Conservation (phyloP, 2,329 filamentous ascomycete genomes). For the Trichoderma koningii region DNA sequence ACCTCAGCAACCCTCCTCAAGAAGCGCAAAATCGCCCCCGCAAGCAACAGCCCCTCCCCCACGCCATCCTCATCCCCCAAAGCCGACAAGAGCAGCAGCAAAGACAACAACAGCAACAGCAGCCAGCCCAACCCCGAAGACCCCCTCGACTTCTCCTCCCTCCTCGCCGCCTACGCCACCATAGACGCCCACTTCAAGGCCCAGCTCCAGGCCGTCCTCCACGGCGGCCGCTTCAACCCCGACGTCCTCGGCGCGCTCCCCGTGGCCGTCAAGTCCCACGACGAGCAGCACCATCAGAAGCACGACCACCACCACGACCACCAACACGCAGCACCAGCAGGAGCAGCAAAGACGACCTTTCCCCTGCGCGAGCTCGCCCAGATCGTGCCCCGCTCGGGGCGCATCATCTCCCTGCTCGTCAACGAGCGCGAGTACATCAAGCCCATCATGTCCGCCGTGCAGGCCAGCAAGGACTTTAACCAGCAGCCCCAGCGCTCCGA, state of each 20-base stretch:
- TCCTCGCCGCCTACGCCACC: conserved; percentile 47
- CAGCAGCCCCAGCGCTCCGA: conserved; percentile 61
- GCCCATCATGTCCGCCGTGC: conserved; percentile 58
- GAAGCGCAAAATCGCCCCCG: conserved; percentile 44
- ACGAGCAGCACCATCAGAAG: conserved; percentile 15
- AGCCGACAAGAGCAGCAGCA: conserved; percentile 30
- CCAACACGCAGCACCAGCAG: background rate
- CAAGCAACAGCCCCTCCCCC: conserved; percentile 36
- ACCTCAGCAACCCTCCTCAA: conserved; percentile 38
- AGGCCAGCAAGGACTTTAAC: conserved; percentile 56
- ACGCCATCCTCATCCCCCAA: conserved; percentile 28
- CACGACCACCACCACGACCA: conserved; percentile 29
- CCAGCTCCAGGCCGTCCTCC: conserved; percentile 45
- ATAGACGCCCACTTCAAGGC: conserved; percentile 48
- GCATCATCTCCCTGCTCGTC: conserved; percentile 46
- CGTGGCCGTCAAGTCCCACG: conserved; percentile 42
- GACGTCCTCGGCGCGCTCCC: conserved; percentile 50
- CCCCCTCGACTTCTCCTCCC: conserved; percentile 53
- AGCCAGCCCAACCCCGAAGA: conserved; percentile 43
- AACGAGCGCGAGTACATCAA: conserved; percentile 51
- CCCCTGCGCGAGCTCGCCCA: conserved; percentile 59
- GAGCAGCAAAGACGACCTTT: conserved; percentile 38
- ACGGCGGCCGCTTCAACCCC: conserved; percentile 56
- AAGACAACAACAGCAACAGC: conserved; percentile 27
- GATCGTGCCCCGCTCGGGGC: conserved; percentile 51